phyloP scores from a whole-genome alignment of 2,329 filamentous ascomycete genomes.

The Colletotrichum sp. region DNA sequence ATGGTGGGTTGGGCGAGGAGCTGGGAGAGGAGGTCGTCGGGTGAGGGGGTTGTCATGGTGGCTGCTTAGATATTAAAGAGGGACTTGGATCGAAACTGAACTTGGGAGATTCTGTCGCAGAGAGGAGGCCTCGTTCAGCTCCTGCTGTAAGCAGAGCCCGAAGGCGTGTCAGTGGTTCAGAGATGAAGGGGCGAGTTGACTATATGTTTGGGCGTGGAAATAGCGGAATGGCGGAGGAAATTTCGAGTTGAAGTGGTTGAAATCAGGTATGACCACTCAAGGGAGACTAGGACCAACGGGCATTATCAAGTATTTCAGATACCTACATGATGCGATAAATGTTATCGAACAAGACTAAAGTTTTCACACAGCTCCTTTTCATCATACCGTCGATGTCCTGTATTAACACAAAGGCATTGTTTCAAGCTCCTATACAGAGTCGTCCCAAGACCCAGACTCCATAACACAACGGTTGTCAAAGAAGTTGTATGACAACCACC shows the following conservation, averaged over 20 bases:
- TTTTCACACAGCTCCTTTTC: neutral
- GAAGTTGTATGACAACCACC: neutral
- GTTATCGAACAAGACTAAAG: fast-evolving
- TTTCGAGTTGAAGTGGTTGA: neutral
- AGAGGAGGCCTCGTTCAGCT: fast-evolving
- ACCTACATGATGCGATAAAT: neutral
- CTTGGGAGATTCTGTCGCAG: no score
- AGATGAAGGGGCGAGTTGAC: neutral
- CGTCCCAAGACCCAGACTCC: fast-evolving
- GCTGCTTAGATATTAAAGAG: fast-evolving
- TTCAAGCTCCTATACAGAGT: neutral
- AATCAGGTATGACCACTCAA: neutral
- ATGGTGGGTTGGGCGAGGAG: neutral
- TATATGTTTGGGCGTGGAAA: fast-evolving
- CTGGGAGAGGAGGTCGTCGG: neutral
- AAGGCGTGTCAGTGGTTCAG: neutral
- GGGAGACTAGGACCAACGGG: fast-evolving
- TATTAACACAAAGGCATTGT: neutral
- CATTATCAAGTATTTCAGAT: neutral
- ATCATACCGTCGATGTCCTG: neutral
- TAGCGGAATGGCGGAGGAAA: neutral
- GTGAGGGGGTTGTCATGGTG: neutral
- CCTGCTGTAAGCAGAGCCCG: fast-evolving
- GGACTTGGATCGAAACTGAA: no score
- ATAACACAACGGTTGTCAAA: neutral